These are phyloP conservation scores for Saccharomycopsis fermentans DNA, from an alignment of 805 yeast species.

Conservation along the genomic window DNA sequence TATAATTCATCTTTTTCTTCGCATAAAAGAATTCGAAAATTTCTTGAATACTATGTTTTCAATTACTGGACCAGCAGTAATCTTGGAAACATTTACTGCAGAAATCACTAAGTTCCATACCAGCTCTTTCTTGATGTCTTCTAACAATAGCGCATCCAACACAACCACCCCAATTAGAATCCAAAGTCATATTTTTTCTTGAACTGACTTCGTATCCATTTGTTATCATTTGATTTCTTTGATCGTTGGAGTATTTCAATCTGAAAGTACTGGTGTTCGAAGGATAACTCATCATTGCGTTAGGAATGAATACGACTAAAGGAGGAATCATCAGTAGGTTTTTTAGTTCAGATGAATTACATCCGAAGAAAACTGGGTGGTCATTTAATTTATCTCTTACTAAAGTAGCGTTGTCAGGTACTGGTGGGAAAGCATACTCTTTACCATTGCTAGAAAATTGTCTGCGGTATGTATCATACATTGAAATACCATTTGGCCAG, in stretches of 20 bases:
- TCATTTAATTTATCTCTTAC: slow-evolving; percentile 49
- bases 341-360: slow-evolving; percentile 57
- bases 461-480: slow-evolving; percentile 32
- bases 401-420: slow-evolving; percentile 50
- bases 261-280: slow-evolving; percentile 66
- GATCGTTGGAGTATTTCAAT: slow-evolving; percentile 47
- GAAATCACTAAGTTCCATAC: slow-evolving; percentile 47
- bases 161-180: slow-evolving; percentile 60
- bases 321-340: slow-evolving; percentile 51
- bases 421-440: slow-evolving; percentile 64
- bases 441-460: slow-evolving; percentile 38
- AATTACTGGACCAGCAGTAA: slow-evolving; percentile 55
- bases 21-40: not conserved
- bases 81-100: slow-evolving; percentile 59
- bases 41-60: not conserved
- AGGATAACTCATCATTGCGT: slow-evolving; percentile 49
- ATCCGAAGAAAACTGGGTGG: slow-evolving; percentile 75
- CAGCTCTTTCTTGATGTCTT: slow-evolving; percentile 62
- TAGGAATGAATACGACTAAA: slow-evolving; percentile 63
- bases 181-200: slow-evolving; percentile 55
- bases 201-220: slow-evolving; percentile 72
- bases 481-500: slow-evolving; percentile 39
- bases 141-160: slow-evolving; percentile 75
- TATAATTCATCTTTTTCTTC: not conserved
- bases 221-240: slow-evolving; percentile 46